Evolutionary conservation across 2,329 filamentous ascomycete genomes (phyloP), one percentile per base, ranked within the genome.

Genomic region (Aspergillus sp.): DNA sequence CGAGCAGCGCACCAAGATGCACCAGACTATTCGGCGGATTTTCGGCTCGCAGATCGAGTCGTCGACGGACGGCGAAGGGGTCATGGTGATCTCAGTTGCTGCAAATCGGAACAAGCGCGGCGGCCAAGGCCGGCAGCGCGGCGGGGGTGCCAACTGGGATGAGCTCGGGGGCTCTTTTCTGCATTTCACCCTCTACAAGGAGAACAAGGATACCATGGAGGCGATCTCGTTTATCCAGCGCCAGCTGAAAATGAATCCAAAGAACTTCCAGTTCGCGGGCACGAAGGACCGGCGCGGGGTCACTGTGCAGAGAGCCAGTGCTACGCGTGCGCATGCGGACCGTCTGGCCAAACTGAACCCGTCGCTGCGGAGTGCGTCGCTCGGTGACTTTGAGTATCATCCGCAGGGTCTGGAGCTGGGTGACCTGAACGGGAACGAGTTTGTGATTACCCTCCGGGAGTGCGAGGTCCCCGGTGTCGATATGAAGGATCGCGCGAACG

Each of bases 151-250:
- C 22, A 67, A 64, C 32, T 82, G 78, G 78, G 64, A 75, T 33
- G 77, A 82, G 43, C 64, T 79, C 26, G 78, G 71, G n/a, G 85
- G 82, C 12, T 80, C 86, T 30, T 91, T 85, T 56, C 66, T 94
- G 10, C 86, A 94, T 57, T 93, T 94, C 57, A 89, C 84, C 0
- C 69, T 95, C 32, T 93, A 89, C 73, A 95, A 95, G 63, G 88
- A 94, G 63, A 95, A 95, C 63, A 88, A 89, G 53, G 88, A 95
- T 54, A 95, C 88, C 1, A 93, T 94, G 83, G 88, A 95, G 48
- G 80, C 85, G 0, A 70, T 93, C 33, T 80, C 76, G 33, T 84
- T 82, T 49, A 72, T 95, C 25, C 75, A 80, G 1, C 80, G 80
- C 26, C 72, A 81, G 42, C 63, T 93, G 41, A 82, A 80, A 52